Evolutionary conservation across 495 filamentous ascomycete species (phyloP), one percentile per base, ranked within the genome.

Genomic region (Neurospora sublineolata): DNA sequence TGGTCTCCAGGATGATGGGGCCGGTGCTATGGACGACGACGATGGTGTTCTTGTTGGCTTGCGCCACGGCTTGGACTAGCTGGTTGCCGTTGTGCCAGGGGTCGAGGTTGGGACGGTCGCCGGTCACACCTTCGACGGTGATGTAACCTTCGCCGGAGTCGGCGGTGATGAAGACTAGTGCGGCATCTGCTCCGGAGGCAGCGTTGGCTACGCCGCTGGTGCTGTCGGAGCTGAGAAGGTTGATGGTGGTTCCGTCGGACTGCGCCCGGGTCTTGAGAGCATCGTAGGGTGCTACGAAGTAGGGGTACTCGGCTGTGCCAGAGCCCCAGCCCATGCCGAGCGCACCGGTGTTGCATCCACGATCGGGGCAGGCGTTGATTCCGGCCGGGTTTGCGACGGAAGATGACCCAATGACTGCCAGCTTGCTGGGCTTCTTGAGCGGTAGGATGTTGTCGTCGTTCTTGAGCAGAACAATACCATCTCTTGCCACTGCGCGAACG

Each of bases 11-110:
- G 11, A 95, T 86, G 18, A 97, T 89, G 1, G 95, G 93, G 0
- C 95, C 95, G 9, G 94, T 89, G n/a, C 93, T 87, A 79, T 99
- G 95, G n/a, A 97, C 83, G 8, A 99, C 88, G 0, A 99, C 93
- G n/a, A 99, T 86, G 16, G 90, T 91, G 70, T 87, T 89, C 46
- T 90, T 88, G 72, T 84, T 86, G 64, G 78, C 87, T 81, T 72
- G 82, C 70, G 75, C 89, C 80, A 83, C 95, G 88, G 77, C 87
- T 82, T 71, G 84, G 37, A 97, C 87, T 12, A 97, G 85, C 30
- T 86, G 79, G 75, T 94, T 92, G 20, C 94, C 93, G 58, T 86
- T 86, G 76, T 94, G 91, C 82, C 94, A 92, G 1, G 90, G 83
- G 74, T 90, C 87, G 0, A 97, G 86, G 75, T 90, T 79, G 74